Conservation (phyloP, 2,329 filamentous ascomycete genomes). For the Akanthomyces lecanii region DNA sequence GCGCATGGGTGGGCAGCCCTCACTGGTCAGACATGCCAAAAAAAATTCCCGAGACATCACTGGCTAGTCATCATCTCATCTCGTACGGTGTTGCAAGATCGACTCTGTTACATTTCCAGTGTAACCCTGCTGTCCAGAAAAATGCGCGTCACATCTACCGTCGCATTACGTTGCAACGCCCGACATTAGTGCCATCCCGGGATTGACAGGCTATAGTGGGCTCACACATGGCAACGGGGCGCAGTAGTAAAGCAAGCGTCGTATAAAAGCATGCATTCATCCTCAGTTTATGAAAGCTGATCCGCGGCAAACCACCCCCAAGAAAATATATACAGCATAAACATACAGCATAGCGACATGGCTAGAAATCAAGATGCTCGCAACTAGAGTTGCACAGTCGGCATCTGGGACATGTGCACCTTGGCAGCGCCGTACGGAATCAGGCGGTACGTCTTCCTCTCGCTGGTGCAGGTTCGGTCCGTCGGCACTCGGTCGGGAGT, state of each 20-base stretch:
- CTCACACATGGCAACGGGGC: background rate
- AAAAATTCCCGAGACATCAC: background rate
- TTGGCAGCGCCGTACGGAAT: constrained; percentile 44
- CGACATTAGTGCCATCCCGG: background rate
- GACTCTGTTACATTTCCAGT: background rate
- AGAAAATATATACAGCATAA: constrained; percentile 1
- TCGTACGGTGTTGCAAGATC: background rate
- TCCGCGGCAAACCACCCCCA: background rate
- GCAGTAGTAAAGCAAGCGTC: background rate
- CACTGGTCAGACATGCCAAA: background rate
- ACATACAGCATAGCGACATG: background rate
- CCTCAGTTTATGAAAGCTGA: background rate
- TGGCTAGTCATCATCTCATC: background rate
- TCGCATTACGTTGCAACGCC: background rate
- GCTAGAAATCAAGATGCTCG: background rate
- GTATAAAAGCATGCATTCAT: background rate
- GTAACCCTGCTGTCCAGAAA: background rate
- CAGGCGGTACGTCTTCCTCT: constrained; percentile 31
- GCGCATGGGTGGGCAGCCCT: too few relatives aligned
- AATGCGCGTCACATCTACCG: background rate
- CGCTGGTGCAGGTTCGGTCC: constrained; percentile 23
- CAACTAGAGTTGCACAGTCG: constrained; percentile 18
- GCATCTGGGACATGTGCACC: constrained; percentile 37
- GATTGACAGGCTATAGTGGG: background rate
- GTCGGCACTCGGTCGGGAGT: constrained; percentile 27